A percentile compares a stretch with the other conserved stretches of the same genome.
Evolutionary conservation across 345 rosid genomes (phyloP).

Genomic region (Boechera divaricarpa): DNA sequence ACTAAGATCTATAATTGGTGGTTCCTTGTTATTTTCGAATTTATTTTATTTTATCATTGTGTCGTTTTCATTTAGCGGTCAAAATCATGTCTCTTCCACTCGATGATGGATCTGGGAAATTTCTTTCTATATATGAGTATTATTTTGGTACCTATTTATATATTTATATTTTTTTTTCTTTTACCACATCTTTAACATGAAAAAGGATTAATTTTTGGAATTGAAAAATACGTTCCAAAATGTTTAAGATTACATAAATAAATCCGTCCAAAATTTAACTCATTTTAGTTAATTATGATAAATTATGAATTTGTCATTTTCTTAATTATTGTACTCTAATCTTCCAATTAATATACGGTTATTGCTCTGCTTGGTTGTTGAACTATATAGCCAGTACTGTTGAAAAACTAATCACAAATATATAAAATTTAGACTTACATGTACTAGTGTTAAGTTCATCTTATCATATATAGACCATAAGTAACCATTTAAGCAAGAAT

Average conservation of each 20-base stretch:
- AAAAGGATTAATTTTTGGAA: not conserved
- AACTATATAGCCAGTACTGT: not conserved
- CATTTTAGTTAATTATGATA: not conserved
- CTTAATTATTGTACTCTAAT: not conserved
- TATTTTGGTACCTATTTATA: not conserved
- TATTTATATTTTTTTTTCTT: not conserved
- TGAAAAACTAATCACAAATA: not conserved
- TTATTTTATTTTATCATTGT: conserved; percentile 23
- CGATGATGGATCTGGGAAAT: conserved; percentile 32
- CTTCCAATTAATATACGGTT: not conserved
- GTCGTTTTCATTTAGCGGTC: conserved; percentile 41
- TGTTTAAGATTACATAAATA: not conserved
- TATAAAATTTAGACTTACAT: too few relatives aligned
- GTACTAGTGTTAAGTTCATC: too few relatives aligned
- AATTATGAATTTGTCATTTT: not conserved
- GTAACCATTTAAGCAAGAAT: not conserved
- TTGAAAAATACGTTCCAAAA: not conserved
- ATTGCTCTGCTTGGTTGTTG: conserved; percentile 23
- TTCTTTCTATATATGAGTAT: conserved; percentile 7
- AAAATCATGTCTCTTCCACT: conserved; percentile 45
- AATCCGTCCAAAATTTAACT: not conserved
- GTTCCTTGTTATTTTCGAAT: conserved; percentile 33
- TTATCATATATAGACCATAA: too few relatives aligned
- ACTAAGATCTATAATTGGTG: conserved; percentile 41
- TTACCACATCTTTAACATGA: not conserved